These are phyloP conservation scores for Athelia psychrophila DNA, from an alignment of 1,284 basidiomycete species.

Conservation along the genomic window DNA sequence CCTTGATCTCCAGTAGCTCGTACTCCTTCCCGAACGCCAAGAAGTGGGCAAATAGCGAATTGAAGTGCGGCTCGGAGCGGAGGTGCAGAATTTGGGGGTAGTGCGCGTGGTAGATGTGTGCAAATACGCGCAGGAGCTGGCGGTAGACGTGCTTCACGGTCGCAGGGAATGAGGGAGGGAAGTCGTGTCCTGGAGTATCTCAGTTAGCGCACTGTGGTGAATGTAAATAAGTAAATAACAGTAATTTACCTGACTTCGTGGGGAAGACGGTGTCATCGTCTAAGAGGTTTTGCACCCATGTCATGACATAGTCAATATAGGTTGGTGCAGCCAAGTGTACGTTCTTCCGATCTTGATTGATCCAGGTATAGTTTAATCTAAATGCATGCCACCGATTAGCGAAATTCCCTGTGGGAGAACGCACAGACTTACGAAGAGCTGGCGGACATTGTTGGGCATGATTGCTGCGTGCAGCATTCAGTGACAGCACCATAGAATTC, in stretches of 20 bases:
- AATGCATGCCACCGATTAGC: background rate
- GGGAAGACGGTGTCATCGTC: constrained; percentile 94
- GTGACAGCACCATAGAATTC: constrained; percentile 96
- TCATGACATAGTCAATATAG: constrained; percentile 99
- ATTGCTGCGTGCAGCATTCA: constrained; percentile 90
- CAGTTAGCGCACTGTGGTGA: constrained; percentile 2
- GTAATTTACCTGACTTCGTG: constrained; percentile 81
- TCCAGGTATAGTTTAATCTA: constrained; percentile 97
- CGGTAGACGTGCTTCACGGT: constrained; percentile 97
- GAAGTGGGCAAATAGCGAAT: constrained; percentile 97
- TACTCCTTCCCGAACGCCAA: constrained; percentile 93
- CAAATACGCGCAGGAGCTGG: constrained; percentile 95
- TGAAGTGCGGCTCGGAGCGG: constrained; percentile 95
- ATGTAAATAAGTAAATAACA: background rate
- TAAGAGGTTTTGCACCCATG: constrained; percentile 93
- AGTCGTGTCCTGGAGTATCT: constrained; percentile 72
- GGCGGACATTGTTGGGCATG: constrained; percentile 93
- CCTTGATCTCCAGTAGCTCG: constrained; percentile 87
- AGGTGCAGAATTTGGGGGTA: constrained; percentile 92
- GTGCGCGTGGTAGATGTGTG: constrained; percentile 97
- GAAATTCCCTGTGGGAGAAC: constrained; percentile 5
- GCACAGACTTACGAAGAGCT: constrained; percentile 71
- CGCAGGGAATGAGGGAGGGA: constrained; percentile 85
- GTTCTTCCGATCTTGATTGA: constrained; percentile 92
- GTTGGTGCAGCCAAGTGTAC: constrained; percentile 94